phyloP scores from a whole-genome alignment of 2,329 filamentous ascomycete genomes.

The Nigrospora osmanthi region DNA sequence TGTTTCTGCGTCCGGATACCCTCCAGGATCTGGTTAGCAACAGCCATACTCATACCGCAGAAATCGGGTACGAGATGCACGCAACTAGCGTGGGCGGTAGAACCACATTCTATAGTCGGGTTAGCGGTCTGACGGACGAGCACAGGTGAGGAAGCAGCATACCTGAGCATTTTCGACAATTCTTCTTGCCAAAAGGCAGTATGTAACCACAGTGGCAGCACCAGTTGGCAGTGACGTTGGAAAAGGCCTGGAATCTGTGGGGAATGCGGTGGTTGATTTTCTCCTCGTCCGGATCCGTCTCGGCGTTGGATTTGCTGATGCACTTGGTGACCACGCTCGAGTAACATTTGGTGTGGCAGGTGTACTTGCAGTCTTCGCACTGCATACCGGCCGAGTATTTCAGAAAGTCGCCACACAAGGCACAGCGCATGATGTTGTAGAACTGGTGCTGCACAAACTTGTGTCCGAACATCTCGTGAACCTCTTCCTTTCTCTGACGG shows the following conservation, averaged over 20 bases:
- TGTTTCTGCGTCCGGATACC: constrained; percentile 77
- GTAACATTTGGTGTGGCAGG: constrained; percentile 97
- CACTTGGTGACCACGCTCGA: constrained; percentile 96
- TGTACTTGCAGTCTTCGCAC: constrained; percentile 99
- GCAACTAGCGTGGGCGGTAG: constrained; percentile 86
- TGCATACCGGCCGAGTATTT: constrained; percentile 99
- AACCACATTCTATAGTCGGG: constrained; percentile 62
- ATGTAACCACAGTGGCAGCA: constrained; percentile 98
- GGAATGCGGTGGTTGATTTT: constrained; percentile 99
- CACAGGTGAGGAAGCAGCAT: constrained; percentile 20
- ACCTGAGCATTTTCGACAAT: constrained; percentile 87
- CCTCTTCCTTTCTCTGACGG: constrained; percentile 93
- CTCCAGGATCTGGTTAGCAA: constrained; percentile 86
- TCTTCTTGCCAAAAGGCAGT: constrained; percentile 88
- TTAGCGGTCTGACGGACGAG: constrained; percentile 14
- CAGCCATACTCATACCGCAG: constrained; percentile 98
- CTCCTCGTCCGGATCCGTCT: constrained; percentile 96
- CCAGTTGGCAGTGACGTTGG: constrained; percentile 98
- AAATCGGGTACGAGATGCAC: constrained; percentile 96
- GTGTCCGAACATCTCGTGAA: constrained; percentile 98
- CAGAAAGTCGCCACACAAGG: constrained; percentile 93
- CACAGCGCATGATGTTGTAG: constrained; percentile 99
- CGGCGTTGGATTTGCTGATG: constrained; percentile 98
- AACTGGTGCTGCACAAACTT: constrained; percentile 98
- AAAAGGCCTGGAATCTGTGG: constrained; percentile 93